Evolutionary conservation across 805 yeast genomes (phyloP).

Genomic region (Candida nitratophila): DNA sequence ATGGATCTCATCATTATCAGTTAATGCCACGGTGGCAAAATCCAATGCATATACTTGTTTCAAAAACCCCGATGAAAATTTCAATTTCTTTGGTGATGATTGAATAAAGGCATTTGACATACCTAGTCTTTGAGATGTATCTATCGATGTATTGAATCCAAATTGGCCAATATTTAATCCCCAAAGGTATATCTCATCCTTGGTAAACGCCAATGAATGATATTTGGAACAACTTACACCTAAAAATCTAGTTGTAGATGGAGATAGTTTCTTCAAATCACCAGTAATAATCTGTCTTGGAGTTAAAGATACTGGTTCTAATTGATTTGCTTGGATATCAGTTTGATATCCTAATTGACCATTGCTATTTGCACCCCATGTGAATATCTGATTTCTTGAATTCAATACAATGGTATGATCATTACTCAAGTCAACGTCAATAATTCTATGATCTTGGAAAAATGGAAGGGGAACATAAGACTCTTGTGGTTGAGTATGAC

Average conservation of each 20-base stretch:
- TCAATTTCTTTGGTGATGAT: constrained; percentile 30
- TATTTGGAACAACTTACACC: constrained; percentile 59
- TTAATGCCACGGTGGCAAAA: constrained; percentile 58
- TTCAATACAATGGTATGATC: constrained; percentile 64
- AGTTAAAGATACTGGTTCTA: constrained; percentile 18
- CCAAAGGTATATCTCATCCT: constrained; percentile 52
- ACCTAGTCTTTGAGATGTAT: constrained; percentile 6
- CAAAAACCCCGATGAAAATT: constrained; percentile 40
- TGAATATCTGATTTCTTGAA: constrained; percentile 42
- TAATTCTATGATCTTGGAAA: constrained; percentile 25
- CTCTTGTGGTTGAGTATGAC: constrained; percentile 32
- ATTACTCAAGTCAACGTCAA: constrained; percentile 44
- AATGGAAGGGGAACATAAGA: constrained; percentile 35
- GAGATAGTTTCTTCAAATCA: constrained; percentile 31
- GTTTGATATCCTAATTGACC: constrained; percentile 59
- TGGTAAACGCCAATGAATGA: constrained; percentile 58
- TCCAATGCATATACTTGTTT: constrained; percentile 59
- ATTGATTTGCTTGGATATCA: constrained; percentile 14
- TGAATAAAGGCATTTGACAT: constrained; percentile 30
- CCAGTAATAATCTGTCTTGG: constrained; percentile 38
- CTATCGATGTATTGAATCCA: constrained; percentile 40
- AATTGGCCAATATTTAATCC: constrained; percentile 80
- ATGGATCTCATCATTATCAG: constrained; percentile 52
- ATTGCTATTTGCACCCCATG: constrained; percentile 74
- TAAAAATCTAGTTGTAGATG: constrained; percentile 18